Evolutionary conservation across 306 rosid species (phyloP).

Genomic region (Vigna nakashimae): DNA sequence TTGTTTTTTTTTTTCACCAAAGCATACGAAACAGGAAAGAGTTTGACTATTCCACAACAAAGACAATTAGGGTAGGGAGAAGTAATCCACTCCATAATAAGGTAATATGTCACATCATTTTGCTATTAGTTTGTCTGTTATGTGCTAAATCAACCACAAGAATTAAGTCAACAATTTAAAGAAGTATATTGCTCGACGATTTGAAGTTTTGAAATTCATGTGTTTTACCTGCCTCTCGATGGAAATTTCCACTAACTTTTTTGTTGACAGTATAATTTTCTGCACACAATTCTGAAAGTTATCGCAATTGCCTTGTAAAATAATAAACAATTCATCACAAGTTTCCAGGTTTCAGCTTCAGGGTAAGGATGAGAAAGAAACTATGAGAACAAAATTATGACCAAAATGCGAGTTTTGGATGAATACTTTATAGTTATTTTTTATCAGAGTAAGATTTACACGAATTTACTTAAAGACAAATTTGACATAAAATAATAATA

Average conservation of each 20-base stretch:
- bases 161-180: conserved; percentile 46
- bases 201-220: conserved; percentile 40
- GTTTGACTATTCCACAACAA: conserved; percentile 39
- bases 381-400: not conserved
- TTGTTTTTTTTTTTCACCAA: conserved; percentile 33
- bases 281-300: not conserved
- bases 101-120: conserved; percentile 50
- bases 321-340: conserved; percentile 23
- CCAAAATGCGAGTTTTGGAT: too few species aligned
- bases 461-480: too few species aligned
- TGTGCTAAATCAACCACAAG: conserved; percentile 28
- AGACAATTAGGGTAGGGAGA: conserved; percentile 33
- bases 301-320: not conserved
- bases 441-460: too few species aligned
- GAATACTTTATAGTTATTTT: too few species aligned
- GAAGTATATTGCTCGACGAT: conserved; percentile 33
- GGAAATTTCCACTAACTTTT: conserved; percentile 18
- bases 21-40: conserved; percentile 39
- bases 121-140: conserved; percentile 28
- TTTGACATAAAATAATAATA: too few species aligned
- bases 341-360: conserved; percentile 36
- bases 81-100: conserved; percentile 34
- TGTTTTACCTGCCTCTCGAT: conserved; percentile 46
- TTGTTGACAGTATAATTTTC: conserved; percentile 20
- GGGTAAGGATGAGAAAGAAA: not conserved